Conservation (phyloP, 257 asterid genomes). For the Paraleonurus japonicus region DNA sequence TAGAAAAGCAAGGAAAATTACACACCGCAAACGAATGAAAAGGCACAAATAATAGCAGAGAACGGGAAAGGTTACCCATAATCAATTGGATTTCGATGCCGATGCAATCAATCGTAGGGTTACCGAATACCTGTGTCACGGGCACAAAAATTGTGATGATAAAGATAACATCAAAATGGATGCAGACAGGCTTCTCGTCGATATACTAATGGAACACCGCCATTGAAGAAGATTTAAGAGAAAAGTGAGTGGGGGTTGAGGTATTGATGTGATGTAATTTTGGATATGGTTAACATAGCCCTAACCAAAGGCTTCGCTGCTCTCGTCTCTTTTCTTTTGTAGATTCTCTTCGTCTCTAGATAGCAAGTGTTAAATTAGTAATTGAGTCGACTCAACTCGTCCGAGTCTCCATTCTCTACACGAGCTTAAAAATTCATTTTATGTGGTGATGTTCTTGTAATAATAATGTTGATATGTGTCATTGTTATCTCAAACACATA, state of each 20-base stretch:
- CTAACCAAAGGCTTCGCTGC: constrained; percentile 34
- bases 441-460: neutral
- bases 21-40: neutral
- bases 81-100: constrained; percentile 19
- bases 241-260: constrained; percentile 29
- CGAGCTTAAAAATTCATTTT: no score
- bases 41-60: neutral
- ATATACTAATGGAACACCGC: constrained; percentile 33
- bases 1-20: neutral
- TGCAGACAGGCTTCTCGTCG: constrained; percentile 5
- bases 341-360: constrained; percentile 25
- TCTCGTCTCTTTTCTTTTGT: constrained; percentile 20
- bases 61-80: constrained; percentile 13
- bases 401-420: constrained; percentile 15
- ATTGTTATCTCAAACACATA: no score
- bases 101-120: constrained; percentile 29
- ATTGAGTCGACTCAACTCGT: constrained; percentile 29
- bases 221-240: constrained; percentile 37
- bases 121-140: constrained; percentile 7
- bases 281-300: constrained; percentile 33
- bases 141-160: constrained; percentile 3
- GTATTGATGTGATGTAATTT: constrained; percentile 27
- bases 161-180: neutral
- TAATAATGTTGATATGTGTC: neutral
- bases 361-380: constrained; percentile 22